Conservation (phyloP, 139 green algal species). For the Haematococcus lacustris region DNA sequence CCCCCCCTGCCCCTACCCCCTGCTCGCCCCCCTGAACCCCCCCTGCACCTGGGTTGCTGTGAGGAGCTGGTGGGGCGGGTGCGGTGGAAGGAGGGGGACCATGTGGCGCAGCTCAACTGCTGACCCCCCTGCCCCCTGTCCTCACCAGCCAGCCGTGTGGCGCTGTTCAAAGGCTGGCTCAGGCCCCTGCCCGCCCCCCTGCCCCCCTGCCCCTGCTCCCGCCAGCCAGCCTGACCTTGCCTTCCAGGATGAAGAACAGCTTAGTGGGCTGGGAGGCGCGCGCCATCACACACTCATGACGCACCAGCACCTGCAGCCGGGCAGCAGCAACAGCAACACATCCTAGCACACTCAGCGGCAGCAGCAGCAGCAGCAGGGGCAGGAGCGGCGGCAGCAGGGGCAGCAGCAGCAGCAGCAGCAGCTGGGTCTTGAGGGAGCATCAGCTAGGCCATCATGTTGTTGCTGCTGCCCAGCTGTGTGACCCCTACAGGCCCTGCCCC, state of each 20-base stretch:
- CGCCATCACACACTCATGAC: conserved; percentile 1
- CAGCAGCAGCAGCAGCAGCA: too few relatives aligned
- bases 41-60: too few relatives aligned
- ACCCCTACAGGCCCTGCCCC: too few relatives aligned
- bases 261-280: neutral
- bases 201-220: neutral
- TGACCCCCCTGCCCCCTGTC: neutral
- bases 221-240: conserved; percentile 1
- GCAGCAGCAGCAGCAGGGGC: too few relatives aligned
- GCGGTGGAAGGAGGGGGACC: neutral
- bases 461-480: too few relatives aligned
- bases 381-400: too few relatives aligned
- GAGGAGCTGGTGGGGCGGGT: neutral
- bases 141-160: neutral
- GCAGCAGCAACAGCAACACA: too few relatives aligned
- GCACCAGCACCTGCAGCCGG: conserved; percentile 11
- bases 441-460: too few relatives aligned
- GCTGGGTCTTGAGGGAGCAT: too few relatives aligned
- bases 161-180: neutral
- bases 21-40: too few relatives aligned
- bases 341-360: too few relatives aligned
- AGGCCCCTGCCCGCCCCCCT: neutral
- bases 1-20: too few relatives aligned
- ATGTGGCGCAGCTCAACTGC: neutral
- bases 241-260: neutral